Conservation (phyloP, 2,329 filamentous ascomycete species). For the Ceratocystis variospora region DNA sequence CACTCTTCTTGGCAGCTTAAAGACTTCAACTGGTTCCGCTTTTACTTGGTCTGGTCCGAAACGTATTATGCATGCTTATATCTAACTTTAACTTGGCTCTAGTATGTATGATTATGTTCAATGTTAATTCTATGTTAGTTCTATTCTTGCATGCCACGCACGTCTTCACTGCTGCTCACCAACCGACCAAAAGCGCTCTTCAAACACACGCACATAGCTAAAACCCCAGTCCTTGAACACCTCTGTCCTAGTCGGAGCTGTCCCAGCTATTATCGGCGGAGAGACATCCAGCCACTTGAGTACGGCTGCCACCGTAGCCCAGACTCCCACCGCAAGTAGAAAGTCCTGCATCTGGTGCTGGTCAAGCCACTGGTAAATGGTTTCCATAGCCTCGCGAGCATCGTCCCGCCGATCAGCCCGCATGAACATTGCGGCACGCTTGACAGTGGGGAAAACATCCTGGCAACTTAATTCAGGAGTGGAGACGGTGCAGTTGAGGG, state of each 20-base stretch:
- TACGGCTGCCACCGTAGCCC: not conserved
- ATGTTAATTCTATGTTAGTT: not conserved
- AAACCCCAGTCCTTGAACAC: not conserved
- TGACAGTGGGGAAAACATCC: not conserved
- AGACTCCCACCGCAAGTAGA: constrained; percentile 2
- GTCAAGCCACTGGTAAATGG: not conserved
- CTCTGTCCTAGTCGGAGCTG: not conserved
- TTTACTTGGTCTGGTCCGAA: not conserved
- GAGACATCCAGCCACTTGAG: constrained; percentile 6
- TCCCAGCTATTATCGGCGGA: not conserved
- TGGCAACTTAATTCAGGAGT: not conserved
- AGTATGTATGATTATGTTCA: not conserved
- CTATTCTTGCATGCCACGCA: not conserved
- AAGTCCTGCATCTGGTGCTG: constrained; percentile 8
- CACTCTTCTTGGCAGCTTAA: not conserved
- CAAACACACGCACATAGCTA: constrained; percentile 7
- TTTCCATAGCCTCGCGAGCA: not conserved
- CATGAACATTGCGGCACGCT: not conserved
- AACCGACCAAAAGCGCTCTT: constrained; percentile 1
- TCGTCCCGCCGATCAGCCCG: constrained; percentile 6
- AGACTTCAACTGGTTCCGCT: not conserved
- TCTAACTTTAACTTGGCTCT: not conserved
- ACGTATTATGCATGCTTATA: not conserved
- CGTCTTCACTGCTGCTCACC: not conserved
- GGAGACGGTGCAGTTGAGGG: not conserved